Evolutionary conservation across 305 asterid genomes (phyloP).

Genomic region (Rubia balearica): DNA sequence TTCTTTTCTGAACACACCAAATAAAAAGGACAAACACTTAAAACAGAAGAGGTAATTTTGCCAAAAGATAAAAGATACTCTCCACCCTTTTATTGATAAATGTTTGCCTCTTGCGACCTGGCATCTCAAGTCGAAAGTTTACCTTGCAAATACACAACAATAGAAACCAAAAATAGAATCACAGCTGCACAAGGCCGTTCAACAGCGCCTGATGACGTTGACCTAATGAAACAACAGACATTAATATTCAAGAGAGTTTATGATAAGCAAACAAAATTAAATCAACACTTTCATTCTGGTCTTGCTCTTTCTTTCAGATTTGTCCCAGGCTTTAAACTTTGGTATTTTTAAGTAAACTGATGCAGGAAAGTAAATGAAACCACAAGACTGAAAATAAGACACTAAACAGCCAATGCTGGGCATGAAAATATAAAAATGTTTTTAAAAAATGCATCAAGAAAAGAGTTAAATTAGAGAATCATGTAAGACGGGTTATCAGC

Average conservation of each 20-base stretch:
- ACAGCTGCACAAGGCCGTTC: conserved; percentile 30
- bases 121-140: conserved; percentile 11
- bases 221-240: conserved; percentile 26
- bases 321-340: not conserved
- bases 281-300: not conserved
- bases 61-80: not conserved
- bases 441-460: not conserved
- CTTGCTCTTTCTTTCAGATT: not conserved
- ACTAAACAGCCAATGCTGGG: not conserved
- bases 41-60: not conserved
- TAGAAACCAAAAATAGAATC: conserved; percentile 28
- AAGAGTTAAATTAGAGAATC: not conserved
- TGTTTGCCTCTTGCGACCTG: not conserved
- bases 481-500: not conserved
- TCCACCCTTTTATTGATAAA: not conserved
- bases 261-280: not conserved
- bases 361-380: not conserved
- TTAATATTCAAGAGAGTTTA: not conserved
- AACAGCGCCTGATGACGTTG: conserved; percentile 40
- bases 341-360: not conserved
- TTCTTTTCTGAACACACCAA: not conserved
- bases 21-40: not conserved
- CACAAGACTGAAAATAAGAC: not conserved
- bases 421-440: not conserved
- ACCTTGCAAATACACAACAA: conserved; percentile 44